These are phyloP conservation scores for Zizania latifolia DNA, from an alignment of 176 grass and related monocot genomes.

Conservation along the genomic window DNA sequence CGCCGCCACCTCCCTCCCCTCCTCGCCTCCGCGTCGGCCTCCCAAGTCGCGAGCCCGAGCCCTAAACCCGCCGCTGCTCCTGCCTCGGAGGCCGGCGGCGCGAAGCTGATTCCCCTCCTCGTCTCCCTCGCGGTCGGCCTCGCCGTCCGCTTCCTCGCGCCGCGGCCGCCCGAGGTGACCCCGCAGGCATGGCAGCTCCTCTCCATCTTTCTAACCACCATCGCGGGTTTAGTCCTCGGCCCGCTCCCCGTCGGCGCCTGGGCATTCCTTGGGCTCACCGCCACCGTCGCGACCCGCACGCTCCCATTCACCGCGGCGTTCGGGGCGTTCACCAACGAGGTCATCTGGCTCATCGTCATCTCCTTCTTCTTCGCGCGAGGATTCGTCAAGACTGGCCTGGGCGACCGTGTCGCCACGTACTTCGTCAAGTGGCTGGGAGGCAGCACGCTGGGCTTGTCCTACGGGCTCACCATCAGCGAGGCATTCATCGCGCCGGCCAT, in stretches of 20 bases:
- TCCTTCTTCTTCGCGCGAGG: slow-evolving; percentile 98
- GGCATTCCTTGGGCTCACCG: slow-evolving; percentile 81
- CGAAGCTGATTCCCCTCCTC: slow-evolving; percentile 43
- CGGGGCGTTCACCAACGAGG: slow-evolving; percentile 74
- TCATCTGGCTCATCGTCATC: slow-evolving; percentile 97
- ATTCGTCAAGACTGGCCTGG: slow-evolving; percentile 92
- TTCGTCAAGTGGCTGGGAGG: slow-evolving; percentile 87
- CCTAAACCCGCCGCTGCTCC: background rate
- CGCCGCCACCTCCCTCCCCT: background rate
- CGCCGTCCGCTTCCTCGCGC: slow-evolving; percentile 56
- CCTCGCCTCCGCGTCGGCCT: slow-evolving; percentile 6
- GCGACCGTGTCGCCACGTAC: slow-evolving; percentile 83
- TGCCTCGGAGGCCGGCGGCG: slow-evolving; percentile 9
- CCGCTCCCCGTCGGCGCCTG: slow-evolving; percentile 76
- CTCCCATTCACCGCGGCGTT: slow-evolving; percentile 67
- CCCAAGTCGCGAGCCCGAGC: slow-evolving; percentile 7
- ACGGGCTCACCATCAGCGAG: slow-evolving; percentile 83
- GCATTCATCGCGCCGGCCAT: slow-evolving; percentile 89
- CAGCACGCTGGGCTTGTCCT: slow-evolving; percentile 79
- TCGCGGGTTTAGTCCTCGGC: slow-evolving; percentile 65
- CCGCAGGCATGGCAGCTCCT: slow-evolving; percentile 84
- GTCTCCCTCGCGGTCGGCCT: slow-evolving; percentile 60
- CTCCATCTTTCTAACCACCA: slow-evolving; percentile 76
- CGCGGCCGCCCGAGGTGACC: slow-evolving; percentile 49
- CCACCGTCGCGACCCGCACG: slow-evolving; percentile 57